These are phyloP conservation scores for Cytidiella melzeri DNA, from an alignment of 768 basidiomycete genomes.

Conservation along the genomic window DNA sequence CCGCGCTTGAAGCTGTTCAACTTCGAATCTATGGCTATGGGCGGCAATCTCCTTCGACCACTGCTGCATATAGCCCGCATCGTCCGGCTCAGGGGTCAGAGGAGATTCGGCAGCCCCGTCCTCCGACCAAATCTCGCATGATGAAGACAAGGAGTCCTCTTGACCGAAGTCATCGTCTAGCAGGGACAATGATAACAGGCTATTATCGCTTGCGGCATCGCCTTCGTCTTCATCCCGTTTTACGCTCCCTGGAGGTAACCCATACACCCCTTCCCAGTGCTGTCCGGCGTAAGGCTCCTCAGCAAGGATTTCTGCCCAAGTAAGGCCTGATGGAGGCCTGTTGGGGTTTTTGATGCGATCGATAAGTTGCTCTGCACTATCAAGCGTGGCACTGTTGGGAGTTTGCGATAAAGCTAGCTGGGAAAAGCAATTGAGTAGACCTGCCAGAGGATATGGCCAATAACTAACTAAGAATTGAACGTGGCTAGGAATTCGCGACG, in stretches of 20 bases:
- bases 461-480: conserved; percentile 61
- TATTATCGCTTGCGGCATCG: conserved; percentile 36
- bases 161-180: conserved; percentile 29
- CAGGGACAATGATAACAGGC: conserved; percentile 59
- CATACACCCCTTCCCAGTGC: conserved; percentile 77
- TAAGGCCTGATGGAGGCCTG: conserved; percentile 35
- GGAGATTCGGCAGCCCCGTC: neutral
- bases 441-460: neutral
- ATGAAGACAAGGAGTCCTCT: conserved; percentile 13
- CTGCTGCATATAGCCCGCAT: neutral
- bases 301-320: conserved; percentile 74
- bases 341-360: conserved; percentile 41
- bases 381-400: conserved; percentile 42
- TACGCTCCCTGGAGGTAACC: conserved; percentile 41
- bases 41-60: neutral
- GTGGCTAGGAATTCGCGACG: conserved; percentile 61
- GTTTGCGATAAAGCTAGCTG: conserved; percentile 55
- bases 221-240: conserved; percentile 28
- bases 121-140: conserved; percentile 11
- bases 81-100: neutral
- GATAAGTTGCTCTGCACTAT: conserved; percentile 49
- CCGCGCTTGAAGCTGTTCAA: conserved; percentile 54
- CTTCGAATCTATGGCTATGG: conserved; percentile 42
- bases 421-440: neutral
- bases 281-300: conserved; percentile 84